phyloP scores from a whole-genome alignment of 768 basidiomycete species.

The Serpula lacrymans region DNA sequence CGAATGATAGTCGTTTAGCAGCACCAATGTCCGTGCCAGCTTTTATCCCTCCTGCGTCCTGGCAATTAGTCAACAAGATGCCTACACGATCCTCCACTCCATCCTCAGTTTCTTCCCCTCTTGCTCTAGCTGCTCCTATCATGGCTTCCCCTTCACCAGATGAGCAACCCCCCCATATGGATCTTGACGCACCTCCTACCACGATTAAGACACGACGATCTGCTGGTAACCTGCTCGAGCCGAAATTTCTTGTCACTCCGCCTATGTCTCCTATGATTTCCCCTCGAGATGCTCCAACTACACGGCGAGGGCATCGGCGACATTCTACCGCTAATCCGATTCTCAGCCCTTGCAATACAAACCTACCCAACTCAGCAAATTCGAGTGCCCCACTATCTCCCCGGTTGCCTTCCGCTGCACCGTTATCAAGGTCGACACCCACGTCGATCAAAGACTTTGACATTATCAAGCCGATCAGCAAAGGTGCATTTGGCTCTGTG shows the following conservation, averaged over 20 bases:
- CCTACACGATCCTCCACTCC: constrained; percentile 85
- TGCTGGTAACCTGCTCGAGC: constrained; percentile 58
- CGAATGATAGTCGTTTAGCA: constrained; percentile 19
- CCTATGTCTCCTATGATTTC: constrained; percentile 59
- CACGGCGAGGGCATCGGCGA: constrained; percentile 61
- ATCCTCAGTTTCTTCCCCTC: constrained; percentile 83
- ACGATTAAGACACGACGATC: constrained; percentile 66
- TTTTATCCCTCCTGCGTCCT: constrained; percentile 41
- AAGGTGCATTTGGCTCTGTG: constrained; percentile 97
- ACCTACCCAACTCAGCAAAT: no score
- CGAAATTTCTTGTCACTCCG: constrained; percentile 67
- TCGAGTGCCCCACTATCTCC: constrained; percentile 71
- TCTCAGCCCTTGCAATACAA: constrained; percentile 58
- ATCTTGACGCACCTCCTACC: constrained; percentile 45
- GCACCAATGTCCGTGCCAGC: constrained; percentile 35
- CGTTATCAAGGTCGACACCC: constrained; percentile 73
- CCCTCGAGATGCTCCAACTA: constrained; percentile 49
- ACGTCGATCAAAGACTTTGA: constrained; percentile 99
- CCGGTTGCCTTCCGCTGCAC: constrained; percentile 73
- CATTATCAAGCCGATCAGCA: constrained; percentile 98
- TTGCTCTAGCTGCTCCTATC: constrained; percentile 82
- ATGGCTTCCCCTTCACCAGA: constrained; percentile 63
- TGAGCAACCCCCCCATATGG: constrained; percentile 61
- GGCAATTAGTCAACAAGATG: constrained; percentile 40
- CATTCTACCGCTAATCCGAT: constrained; percentile 69